phyloP scores from a whole-genome alignment of 2,329 filamentous ascomycete genomes.

The Neofusicoccum umdonicola region DNA sequence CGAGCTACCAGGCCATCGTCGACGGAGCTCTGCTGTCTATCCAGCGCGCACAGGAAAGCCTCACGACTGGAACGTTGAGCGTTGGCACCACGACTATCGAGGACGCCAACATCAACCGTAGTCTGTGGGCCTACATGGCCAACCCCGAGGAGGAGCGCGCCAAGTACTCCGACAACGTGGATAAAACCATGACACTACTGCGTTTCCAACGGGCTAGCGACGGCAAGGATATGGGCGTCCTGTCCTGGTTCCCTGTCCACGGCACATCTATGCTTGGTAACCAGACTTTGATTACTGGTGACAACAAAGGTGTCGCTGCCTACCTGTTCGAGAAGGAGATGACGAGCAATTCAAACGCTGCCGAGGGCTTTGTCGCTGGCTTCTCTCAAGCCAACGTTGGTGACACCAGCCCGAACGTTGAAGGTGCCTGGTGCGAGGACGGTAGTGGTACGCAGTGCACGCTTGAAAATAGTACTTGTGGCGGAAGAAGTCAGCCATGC shows the following conservation, averaged over 20 bases:
- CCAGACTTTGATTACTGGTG: slow-evolving; percentile 87
- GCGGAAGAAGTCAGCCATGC: slow-evolving; percentile 67
- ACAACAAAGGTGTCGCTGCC: slow-evolving; percentile 94
- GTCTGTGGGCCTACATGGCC: slow-evolving; percentile 80
- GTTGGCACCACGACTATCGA: slow-evolving; percentile 67
- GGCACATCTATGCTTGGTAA: slow-evolving; percentile 89
- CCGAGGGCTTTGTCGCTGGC: slow-evolving; percentile 75
- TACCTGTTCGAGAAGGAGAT: slow-evolving; percentile 76
- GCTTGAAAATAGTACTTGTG: slow-evolving; percentile 81
- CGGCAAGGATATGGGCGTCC: slow-evolving; percentile 71
- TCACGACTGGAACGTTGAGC: slow-evolving; percentile 68
- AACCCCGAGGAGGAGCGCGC: slow-evolving; percentile 76
- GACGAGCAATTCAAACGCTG: slow-evolving; percentile 48
- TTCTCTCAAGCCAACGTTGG: slow-evolving; percentile 92
- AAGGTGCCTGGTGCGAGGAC: slow-evolving; percentile 88
- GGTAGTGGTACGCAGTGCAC: slow-evolving; percentile 66
- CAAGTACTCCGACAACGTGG: slow-evolving; percentile 64
- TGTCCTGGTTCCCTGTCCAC: slow-evolving; percentile 92
- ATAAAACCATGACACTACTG: slow-evolving; percentile 77
- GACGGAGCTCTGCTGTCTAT: slow-evolving; percentile 82
- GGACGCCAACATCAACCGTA: slow-evolving; percentile 85
- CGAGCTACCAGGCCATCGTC: slow-evolving; percentile 87
- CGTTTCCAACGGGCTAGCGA: slow-evolving; percentile 74
- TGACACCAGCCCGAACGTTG: slow-evolving; percentile 84
- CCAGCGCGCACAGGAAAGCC: slow-evolving; percentile 70